A percentile compares a stretch with the other conserved stretches of the same genome.
Evolutionary conservation across 495 filamentous ascomycete genomes (phyloP).

Genomic region (Paragyromitra xinjiangensis): DNA sequence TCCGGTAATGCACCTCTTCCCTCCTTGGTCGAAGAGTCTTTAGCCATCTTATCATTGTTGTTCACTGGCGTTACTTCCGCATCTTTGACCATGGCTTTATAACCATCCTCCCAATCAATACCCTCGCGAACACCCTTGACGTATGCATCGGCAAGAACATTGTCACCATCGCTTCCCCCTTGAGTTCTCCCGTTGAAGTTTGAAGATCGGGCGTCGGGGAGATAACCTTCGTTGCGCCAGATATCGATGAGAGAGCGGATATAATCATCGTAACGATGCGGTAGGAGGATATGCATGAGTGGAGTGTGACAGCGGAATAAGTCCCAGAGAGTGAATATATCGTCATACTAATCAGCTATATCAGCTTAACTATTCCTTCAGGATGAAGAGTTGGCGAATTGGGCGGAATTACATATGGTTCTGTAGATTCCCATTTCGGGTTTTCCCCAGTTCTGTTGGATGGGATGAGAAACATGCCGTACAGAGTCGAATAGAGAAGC

Average conservation of each 20-base stretch:
- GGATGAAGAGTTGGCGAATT: background rate
- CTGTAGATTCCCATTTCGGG: constrained; percentile 69
- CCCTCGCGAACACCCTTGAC: constrained; percentile 71
- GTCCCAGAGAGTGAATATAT: constrained; percentile 69
- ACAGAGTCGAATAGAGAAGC: constrained; percentile 72
- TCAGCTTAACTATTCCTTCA: constrained; percentile 17
- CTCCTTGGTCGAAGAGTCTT: constrained; percentile 72
- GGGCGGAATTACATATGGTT: constrained; percentile 64
- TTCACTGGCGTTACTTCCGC: constrained; percentile 70
- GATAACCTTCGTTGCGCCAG: constrained; percentile 72
- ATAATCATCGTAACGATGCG: constrained; percentile 69
- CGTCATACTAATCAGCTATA: constrained; percentile 60
- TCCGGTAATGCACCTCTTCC: constrained; percentile 75
- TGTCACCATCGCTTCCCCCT: constrained; percentile 78
- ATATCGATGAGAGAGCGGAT: constrained; percentile 77
- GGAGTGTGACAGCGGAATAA: constrained; percentile 70
- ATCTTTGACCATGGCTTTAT: constrained; percentile 73
- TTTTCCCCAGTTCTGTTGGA: constrained; percentile 79
- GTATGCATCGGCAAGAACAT: constrained; percentile 77
- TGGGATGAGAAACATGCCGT: constrained; percentile 75
- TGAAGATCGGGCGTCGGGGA: constrained; percentile 72
- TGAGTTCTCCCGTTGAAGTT: constrained; percentile 77
- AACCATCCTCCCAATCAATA: constrained; percentile 77
- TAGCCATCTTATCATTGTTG: constrained; percentile 69
- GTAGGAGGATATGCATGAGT: constrained; percentile 70